Conservation (phyloP, 805 yeast genomes). For the Yarrowia deformans region DNA sequence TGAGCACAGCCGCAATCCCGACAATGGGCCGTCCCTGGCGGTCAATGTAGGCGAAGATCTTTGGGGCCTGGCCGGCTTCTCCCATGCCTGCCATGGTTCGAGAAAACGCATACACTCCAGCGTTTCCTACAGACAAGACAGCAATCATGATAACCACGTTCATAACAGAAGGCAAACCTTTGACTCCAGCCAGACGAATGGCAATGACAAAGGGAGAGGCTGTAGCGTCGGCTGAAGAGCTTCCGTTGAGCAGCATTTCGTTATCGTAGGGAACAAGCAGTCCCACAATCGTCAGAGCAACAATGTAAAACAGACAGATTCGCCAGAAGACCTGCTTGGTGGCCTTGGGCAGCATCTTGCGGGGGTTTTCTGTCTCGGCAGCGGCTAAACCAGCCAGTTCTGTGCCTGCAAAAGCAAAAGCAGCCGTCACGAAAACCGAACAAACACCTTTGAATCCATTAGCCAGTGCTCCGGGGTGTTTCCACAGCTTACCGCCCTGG, state of each 20-base stretch:
- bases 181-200: slow-evolving; percentile 6
- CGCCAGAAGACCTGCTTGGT: slow-evolving; percentile 80
- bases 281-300: slow-evolving; percentile 60
- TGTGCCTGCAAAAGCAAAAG: slow-evolving; percentile 70
- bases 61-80: slow-evolving; percentile 17
- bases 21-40: slow-evolving; percentile 20
- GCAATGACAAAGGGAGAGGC: slow-evolving; percentile 75
- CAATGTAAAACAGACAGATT: slow-evolving; percentile 49
- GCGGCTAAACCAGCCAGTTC: slow-evolving; percentile 53
- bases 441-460: slow-evolving; percentile 69
- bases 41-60: slow-evolving; percentile 17
- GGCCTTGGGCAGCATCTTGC: slow-evolving; percentile 67
- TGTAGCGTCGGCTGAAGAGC: slow-evolving; percentile 62
- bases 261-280: slow-evolving; percentile 69
- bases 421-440: slow-evolving; percentile 70
- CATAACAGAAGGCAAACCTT: slow-evolving; percentile 13
- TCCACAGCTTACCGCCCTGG: slow-evolving; percentile 57
- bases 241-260: slow-evolving; percentile 55
- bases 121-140: slow-evolving; percentile 12
- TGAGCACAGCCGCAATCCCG: neutral
- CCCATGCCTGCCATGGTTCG: slow-evolving; percentile 15
- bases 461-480: slow-evolving; percentile 71
- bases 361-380: slow-evolving; percentile 72
- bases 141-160: slow-evolving; percentile 20
- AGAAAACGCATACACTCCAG: slow-evolving; percentile 16